Percentiles rank a stretch among this genome's conserved stretches.
Evolutionary conservation across 345 rosid species (phyloP).

Genomic region (Arabidopsis suecica): DNA sequence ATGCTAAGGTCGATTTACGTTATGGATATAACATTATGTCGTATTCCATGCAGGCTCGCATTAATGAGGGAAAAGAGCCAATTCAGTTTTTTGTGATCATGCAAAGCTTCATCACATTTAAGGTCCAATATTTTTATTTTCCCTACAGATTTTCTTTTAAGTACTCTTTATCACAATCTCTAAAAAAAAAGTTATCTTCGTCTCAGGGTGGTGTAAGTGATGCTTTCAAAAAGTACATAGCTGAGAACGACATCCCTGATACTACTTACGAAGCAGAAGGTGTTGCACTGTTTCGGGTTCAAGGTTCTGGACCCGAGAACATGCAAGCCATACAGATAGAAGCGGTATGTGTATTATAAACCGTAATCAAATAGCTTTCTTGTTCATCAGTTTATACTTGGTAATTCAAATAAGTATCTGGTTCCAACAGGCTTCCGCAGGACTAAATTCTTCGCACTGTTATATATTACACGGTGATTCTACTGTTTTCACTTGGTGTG

Average conservation of each 20-base stretch:
- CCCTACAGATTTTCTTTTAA: not conserved
- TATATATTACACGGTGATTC: constrained; percentile 85
- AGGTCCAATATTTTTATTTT: constrained; percentile 55
- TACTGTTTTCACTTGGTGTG: constrained; percentile 88
- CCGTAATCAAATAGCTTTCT: constrained; percentile 1
- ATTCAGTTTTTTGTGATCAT: constrained; percentile 87
- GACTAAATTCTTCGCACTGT: constrained; percentile 90
- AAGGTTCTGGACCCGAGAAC: constrained; percentile 98
- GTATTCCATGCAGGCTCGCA: constrained; percentile 63
- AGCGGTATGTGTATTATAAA: constrained; percentile 56
- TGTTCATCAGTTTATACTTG: constrained; percentile 10
- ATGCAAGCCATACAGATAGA: constrained; percentile 99
- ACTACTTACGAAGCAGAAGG: constrained; percentile 81
- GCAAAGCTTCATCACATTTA: constrained; percentile 84
- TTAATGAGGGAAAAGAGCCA: constrained; percentile 90
- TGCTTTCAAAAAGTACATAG: constrained; percentile 78
- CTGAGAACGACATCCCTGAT: constrained; percentile 78
- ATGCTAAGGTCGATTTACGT: not conserved
- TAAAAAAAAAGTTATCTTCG: not conserved
- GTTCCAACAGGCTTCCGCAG: constrained; percentile 71
- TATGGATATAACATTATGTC: not conserved
- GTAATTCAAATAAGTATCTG: constrained; percentile 5
- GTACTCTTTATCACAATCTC: constrained; percentile 4
- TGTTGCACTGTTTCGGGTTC: constrained; percentile 81
- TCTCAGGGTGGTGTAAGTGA: constrained; percentile 90